These are phyloP conservation scores for Cydonia oblonga DNA, from an alignment of 331 rosid species.

Conservation along the genomic window DNA sequence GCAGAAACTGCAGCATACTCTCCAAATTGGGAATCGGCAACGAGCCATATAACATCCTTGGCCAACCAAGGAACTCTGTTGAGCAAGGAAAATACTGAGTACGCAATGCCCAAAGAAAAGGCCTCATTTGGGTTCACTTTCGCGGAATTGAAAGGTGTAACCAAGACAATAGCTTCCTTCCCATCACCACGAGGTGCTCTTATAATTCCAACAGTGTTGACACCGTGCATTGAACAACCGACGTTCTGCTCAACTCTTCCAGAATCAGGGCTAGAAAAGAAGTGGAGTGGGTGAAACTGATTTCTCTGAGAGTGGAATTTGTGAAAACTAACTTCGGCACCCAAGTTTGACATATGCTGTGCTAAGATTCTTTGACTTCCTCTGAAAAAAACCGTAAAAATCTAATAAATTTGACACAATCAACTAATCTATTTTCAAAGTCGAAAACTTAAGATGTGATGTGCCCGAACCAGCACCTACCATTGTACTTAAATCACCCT, in stretches of 20 bases:
- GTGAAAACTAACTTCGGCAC: constrained; percentile 75
- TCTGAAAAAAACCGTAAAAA: constrained; percentile 8
- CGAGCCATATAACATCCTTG: constrained; percentile 86
- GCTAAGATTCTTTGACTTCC: constrained; percentile 59
- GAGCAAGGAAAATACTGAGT: constrained; percentile 78
- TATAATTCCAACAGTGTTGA: constrained; percentile 71
- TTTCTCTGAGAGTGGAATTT: constrained; percentile 49
- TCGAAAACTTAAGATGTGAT: background rate
- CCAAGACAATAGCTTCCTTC: constrained; percentile 89
- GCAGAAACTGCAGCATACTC: constrained; percentile 72
- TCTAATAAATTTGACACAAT: background rate
- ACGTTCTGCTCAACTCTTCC: constrained; percentile 33
- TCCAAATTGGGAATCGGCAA: constrained; percentile 71
- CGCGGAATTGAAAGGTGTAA: constrained; percentile 63
- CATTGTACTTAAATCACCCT: background rate
- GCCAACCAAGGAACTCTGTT: constrained; percentile 83
- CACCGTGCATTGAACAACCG: constrained; percentile 53
- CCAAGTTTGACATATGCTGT: constrained; percentile 52
- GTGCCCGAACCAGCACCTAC: background rate
- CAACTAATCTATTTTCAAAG: background rate
- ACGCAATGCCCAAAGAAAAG: constrained; percentile 68
- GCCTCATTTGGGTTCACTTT: constrained; percentile 47
- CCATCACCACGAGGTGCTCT: constrained; percentile 97
- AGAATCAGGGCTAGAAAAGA: constrained; percentile 70
- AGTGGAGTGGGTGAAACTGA: constrained; percentile 64